These are phyloP conservation scores for Fusarium papillatum DNA, from an alignment of 2,329 filamentous ascomycete genomes.

Conservation along the genomic window DNA sequence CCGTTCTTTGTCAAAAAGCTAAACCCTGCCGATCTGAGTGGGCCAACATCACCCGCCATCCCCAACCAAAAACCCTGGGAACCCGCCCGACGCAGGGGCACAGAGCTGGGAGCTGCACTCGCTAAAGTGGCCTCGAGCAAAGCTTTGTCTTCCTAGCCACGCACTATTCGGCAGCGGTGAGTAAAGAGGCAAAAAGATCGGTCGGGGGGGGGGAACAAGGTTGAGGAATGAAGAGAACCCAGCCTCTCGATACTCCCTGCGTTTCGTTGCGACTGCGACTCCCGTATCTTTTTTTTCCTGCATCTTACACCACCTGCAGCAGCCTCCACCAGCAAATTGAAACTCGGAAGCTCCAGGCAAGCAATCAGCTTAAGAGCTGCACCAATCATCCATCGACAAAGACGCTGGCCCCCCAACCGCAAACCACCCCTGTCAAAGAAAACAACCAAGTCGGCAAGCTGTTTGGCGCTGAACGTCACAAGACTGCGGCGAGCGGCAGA, in stretches of 20 bases:
- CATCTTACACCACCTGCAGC: not conserved
- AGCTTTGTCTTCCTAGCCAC: constrained; percentile 15
- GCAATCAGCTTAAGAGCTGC: constrained; percentile 3
- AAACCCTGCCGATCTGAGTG: constrained; percentile 35
- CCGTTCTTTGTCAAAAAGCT: constrained; percentile 4
- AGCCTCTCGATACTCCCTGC: not conserved
- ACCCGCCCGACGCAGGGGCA: constrained; percentile 21
- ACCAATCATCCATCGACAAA: constrained; percentile 21
- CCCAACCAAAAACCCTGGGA: constrained; percentile 17
- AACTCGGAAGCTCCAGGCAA: constrained; percentile 16
- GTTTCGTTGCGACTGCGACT: not conserved
- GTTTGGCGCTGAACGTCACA: constrained; percentile 22
- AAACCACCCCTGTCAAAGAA: constrained; percentile 21
- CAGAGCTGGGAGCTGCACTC: constrained; percentile 21
- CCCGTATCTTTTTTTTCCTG: not conserved
- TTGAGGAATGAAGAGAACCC: not conserved
- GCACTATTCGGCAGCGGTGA: constrained; percentile 18
- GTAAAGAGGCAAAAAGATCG: constrained; percentile 5
- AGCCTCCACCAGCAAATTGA: not conserved
- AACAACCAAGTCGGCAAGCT: constrained; percentile 16
- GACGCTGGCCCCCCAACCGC: constrained; percentile 38
- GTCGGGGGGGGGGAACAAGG: not conserved
- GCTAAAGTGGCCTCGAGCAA: not conserved
- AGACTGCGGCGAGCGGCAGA: constrained; percentile 5
- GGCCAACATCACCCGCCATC: constrained; percentile 12